Evolutionary conservation across 176 grass and related monocot genomes (phyloP).

Genomic region (Miscanthus lutarioriparius): DNA sequence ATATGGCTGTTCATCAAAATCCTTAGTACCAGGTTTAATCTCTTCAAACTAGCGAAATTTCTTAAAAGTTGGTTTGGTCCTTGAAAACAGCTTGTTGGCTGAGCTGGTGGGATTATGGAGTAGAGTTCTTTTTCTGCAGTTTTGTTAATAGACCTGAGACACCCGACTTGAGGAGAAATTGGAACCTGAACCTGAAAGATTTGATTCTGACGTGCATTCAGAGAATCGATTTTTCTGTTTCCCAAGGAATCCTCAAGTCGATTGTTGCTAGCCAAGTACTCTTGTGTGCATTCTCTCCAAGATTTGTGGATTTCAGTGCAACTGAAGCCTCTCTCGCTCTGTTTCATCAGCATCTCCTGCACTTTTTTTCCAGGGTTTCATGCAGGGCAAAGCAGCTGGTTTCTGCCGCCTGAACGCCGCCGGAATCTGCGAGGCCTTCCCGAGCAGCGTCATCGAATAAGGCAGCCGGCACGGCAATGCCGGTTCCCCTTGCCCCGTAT

Average conservation of each 20-base stretch:
- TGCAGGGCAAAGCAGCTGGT: constrained; percentile 33
- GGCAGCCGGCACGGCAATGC: constrained; percentile 71
- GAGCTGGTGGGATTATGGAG: neutral
- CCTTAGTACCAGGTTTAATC: neutral
- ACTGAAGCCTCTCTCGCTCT: neutral
- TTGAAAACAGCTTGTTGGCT: neutral
- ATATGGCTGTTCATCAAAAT: constrained; percentile 8
- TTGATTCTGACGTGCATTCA: constrained; percentile 5
- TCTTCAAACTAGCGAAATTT: constrained; percentile 9
- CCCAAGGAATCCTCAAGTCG: neutral
- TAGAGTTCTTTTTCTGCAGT: neutral
- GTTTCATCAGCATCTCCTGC: constrained; percentile 8
- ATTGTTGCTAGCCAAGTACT: neutral
- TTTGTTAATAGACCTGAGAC: neutral
- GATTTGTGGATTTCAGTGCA: neutral
- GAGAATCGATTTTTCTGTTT: neutral
- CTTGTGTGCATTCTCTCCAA: neutral
- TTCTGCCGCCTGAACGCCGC: neutral
- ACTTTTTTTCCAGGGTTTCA: constrained; percentile 38
- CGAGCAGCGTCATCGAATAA: constrained; percentile 32
- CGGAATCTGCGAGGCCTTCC: constrained; percentile 1
- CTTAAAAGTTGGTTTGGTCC: neutral
- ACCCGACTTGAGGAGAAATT: constrained; percentile 6
- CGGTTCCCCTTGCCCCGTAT: constrained; percentile 93
- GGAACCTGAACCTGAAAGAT: neutral